Percentiles rank a stretch among this genome's conserved stretches.
phyloP scores from a whole-genome alignment of 371 early-diverging fungal species.

The Zopfochytrium polystomum region DNA sequence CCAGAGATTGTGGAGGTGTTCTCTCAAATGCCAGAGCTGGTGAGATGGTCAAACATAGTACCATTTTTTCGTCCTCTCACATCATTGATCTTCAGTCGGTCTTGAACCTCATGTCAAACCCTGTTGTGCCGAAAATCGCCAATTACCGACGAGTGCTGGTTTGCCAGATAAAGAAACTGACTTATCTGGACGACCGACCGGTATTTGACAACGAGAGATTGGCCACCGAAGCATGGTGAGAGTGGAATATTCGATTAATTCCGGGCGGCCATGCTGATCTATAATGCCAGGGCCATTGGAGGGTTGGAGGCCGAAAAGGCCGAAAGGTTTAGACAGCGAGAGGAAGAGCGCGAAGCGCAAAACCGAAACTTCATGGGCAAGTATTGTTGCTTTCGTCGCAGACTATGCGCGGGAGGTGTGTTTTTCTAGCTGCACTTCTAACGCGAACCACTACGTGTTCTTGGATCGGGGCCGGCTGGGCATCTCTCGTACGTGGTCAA shows the following conservation, averaged over 20 bases:
- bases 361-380: slow-evolving; percentile 52
- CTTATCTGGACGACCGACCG: slow-evolving; percentile 57
- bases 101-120: slow-evolving; percentile 54
- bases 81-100: slow-evolving; percentile 38
- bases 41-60: slow-evolving; percentile 10
- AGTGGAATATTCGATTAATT: neutral
- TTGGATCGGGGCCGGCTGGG: too few species aligned
- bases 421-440: too few species aligned
- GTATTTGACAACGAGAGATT: slow-evolving; percentile 54
- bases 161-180: slow-evolving; percentile 34
- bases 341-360: slow-evolving; percentile 42
- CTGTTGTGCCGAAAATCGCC: slow-evolving; percentile 44
- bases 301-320: slow-evolving; percentile 25
- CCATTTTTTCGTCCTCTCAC: neutral
- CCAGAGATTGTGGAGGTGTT: slow-evolving; percentile 44
- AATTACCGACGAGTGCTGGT: slow-evolving; percentile 51
- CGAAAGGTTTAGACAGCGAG: slow-evolving; percentile 45
- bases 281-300: slow-evolving; percentile 10
- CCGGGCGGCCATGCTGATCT: neutral
- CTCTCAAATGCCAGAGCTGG: slow-evolving; percentile 48
- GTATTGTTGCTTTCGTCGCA: neutral
- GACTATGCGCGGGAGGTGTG: too few species aligned
- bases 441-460: too few species aligned
- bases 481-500: neutral
- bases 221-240: slow-evolving; percentile 50